Evolutionary conservation across 805 yeast species (phyloP).

Genomic region (Barnettozyma populi): DNA sequence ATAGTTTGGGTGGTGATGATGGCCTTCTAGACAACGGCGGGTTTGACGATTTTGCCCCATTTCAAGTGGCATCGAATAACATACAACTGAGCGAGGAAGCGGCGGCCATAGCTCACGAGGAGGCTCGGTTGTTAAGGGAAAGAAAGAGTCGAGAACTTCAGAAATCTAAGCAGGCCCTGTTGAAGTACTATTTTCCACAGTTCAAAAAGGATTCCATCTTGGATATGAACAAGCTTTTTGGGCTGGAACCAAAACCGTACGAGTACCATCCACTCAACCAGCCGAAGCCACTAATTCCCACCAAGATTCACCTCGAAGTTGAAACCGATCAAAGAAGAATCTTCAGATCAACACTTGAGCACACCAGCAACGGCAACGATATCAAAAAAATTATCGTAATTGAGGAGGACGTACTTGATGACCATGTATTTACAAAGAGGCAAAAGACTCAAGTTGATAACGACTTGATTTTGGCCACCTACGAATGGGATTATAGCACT

Average conservation of each 20-base stretch:
- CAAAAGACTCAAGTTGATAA: constrained; percentile 27
- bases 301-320: constrained; percentile 53
- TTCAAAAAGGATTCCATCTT: constrained; percentile 51
- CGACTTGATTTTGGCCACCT: constrained; percentile 60
- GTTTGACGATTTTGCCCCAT: constrained; percentile 15
- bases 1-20: constrained; percentile 20
- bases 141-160: constrained; percentile 19
- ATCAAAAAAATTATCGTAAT: constrained; percentile 14
- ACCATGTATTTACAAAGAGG: constrained; percentile 13
- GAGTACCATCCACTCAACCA: constrained; percentile 36
- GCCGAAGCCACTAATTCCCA: constrained; percentile 42
- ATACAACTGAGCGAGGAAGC: not conserved
- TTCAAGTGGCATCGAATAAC: not conserved
- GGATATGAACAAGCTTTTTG: constrained; percentile 61
- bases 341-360: constrained; percentile 35
- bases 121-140: constrained; percentile 6
- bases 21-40: constrained; percentile 13
- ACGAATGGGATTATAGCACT: constrained; percentile 71
- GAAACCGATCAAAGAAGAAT: constrained; percentile 54
- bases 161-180: constrained; percentile 26
- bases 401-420: constrained; percentile 14
- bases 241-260: constrained; percentile 54
- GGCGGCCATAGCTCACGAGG: not conserved
- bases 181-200: constrained; percentile 54
- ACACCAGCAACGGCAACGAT: constrained; percentile 6